Percentiles rank a stretch among this genome's conserved stretches.
Conservation (phyloP, 306 rosid species). For the Albizia julibrissin region DNA sequence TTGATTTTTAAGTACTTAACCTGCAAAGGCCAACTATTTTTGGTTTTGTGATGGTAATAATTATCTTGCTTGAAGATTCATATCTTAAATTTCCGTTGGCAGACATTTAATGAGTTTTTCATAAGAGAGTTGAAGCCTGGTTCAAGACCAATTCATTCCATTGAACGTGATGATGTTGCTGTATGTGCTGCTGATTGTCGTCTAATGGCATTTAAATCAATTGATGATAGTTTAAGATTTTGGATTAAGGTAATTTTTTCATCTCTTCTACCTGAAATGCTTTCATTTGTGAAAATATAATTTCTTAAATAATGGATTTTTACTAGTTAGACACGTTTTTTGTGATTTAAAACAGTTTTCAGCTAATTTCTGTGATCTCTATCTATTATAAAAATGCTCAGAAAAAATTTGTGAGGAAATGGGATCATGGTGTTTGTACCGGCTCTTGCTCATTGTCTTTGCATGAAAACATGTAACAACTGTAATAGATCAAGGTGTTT, state of each 20-base stretch:
- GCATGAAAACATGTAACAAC: constrained; percentile 16
- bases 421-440: constrained; percentile 1
- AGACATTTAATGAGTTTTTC: constrained; percentile 96
- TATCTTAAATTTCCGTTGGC: constrained; percentile 35
- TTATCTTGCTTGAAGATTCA: constrained; percentile 27
- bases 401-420: constrained; percentile 28
- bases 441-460: not conserved
- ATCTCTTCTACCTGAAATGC: constrained; percentile 20
- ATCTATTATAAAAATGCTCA: not conserved
- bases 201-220: constrained; percentile 76
- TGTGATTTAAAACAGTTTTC: constrained; percentile 4
- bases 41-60: constrained; percentile 23
- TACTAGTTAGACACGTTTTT: constrained; percentile 11
- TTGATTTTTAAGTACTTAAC: constrained; percentile 7
- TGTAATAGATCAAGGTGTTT: constrained; percentile 23
- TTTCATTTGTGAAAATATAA: constrained; percentile 12
- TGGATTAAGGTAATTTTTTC: constrained; percentile 88
- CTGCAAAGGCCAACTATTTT: constrained; percentile 20
- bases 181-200: constrained; percentile 94
- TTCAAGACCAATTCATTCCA: constrained; percentile 68
- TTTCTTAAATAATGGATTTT: constrained; percentile 14
- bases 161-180: constrained; percentile 74
- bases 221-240: constrained; percentile 76
- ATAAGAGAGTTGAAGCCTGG: constrained; percentile 86
- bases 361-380: constrained; percentile 5